These are phyloP conservation scores for Mycena albidolilacea DNA, from an alignment of 768 basidiomycete genomes.

Conservation along the genomic window DNA sequence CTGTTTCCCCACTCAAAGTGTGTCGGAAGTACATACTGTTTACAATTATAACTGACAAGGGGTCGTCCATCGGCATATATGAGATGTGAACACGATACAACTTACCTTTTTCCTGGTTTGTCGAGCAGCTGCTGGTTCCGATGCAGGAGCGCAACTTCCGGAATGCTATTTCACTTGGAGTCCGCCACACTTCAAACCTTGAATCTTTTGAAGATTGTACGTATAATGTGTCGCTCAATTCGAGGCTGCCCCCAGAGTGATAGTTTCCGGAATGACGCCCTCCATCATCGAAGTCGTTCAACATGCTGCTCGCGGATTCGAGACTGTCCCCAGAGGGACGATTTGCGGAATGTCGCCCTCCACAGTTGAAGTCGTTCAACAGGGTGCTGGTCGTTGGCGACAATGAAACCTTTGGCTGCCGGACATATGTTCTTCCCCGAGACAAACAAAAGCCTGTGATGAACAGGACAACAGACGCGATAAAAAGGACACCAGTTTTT, in stretches of 20 bases:
- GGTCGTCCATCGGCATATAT: background rate
- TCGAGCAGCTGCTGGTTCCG: background rate
- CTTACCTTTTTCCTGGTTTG: conserved; percentile 2
- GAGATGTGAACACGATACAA: background rate
- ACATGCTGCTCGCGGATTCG: background rate
- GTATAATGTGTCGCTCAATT: background rate
- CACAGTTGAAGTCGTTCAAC: background rate
- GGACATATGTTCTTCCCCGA: background rate
- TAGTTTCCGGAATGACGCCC: background rate
- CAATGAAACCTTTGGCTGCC: background rate
- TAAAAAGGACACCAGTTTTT: background rate
- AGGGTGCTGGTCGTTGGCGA: background rate
- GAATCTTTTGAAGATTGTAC: background rate
- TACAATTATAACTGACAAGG: background rate
- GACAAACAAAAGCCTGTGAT: background rate
- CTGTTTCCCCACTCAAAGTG: background rate
- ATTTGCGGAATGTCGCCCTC: background rate
- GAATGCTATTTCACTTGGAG: background rate
- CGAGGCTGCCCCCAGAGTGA: background rate
- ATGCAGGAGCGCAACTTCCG: background rate
- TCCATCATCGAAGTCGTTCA: background rate
- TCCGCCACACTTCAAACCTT: background rate
- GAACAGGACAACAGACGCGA: background rate
- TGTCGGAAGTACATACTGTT: background rate
- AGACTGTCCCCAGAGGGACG: background rate